Percentiles rank a stretch among this genome's conserved stretches.
Evolutionary conservation across 2,329 filamentous ascomycete genomes (phyloP).

Genomic region (Graphilbum sp.): DNA sequence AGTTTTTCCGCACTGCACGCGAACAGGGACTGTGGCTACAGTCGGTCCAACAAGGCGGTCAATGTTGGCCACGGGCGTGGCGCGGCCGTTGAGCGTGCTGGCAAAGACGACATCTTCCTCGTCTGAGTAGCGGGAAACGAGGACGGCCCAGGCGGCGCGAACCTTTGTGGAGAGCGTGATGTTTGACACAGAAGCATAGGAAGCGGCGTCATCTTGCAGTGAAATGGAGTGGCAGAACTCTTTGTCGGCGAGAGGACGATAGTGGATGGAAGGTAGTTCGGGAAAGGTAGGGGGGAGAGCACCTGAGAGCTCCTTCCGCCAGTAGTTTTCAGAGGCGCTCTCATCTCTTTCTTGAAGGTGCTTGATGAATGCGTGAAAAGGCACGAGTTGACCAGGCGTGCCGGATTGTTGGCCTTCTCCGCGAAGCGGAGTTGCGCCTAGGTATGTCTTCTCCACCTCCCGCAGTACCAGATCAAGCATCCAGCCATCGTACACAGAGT

Average conservation of each 20-base stretch:
- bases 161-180: slow-evolving; percentile 32
- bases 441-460: not conserved
- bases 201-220: not conserved
- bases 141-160: slow-evolving; percentile 41
- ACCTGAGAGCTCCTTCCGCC: too few relatives aligned
- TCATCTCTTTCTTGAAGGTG: too few relatives aligned
- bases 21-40: not conserved
- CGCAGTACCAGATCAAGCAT: slow-evolving; percentile 27
- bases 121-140: slow-evolving; percentile 32
- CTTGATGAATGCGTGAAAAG: too few relatives aligned
- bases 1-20: slow-evolving; percentile 9
- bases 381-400: too few relatives aligned
- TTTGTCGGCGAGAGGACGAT: too few relatives aligned
- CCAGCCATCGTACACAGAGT: slow-evolving; percentile 42
- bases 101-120: slow-evolving; percentile 39
- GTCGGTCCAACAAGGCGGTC: slow-evolving; percentile 33
- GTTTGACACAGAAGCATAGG: not conserved
- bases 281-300: too few relatives aligned
- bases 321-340: too few relatives aligned
- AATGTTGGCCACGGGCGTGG: slow-evolving; percentile 29
- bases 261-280: too few relatives aligned
- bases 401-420: too few relatives aligned
- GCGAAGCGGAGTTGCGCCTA: too few relatives aligned
- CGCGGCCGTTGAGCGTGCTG: slow-evolving; percentile 32
- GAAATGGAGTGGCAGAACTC: too few relatives aligned